Evolutionary conservation across 352 stramenopile genomes (phyloP), one percentile per base, ranked within the genome.

Genomic region (Thalassiosira livingstoniorum): DNA sequence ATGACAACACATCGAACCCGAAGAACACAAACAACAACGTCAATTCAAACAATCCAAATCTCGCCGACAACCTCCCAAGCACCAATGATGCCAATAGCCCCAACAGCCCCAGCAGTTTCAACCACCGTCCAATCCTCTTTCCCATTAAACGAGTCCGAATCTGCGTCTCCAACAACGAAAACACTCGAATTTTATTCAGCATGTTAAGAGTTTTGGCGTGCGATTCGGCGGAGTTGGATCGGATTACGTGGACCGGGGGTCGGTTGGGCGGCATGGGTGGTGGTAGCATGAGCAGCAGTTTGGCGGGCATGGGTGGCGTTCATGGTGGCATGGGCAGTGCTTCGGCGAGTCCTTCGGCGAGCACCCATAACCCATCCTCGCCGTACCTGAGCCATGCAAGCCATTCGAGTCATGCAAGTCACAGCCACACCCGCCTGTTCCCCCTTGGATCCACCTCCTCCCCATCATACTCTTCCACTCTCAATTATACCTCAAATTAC

Each of bases 91-190:
- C n/a, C n/a, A n/a, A n/a, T n/a, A n/a, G n/a, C n/a, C n/a, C n/a
- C n/a, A n/a, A n/a, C n/a, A n/a, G n/a, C n/a, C n/a, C n/a, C n/a
- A n/a, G n/a, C n/a, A n/a, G n/a, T n/a, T n/a, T n/a, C n/a, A n/a
- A n/a, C n/a, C n/a, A n/a, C 23, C 2, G 34, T 39, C 34, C 60
- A 21, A 73, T 23, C 23, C 15, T 65, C 23, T 79, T 31, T 34
- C 70, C 82, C 21, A 61, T 87, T 21, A 96, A 95, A 60, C 88
- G 92, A 23, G 69, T 96, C 4, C 81, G 93, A 32, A 76, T 96
- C 1, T 96, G 93, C 69, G 90, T 94, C 5, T 90, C 87, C 32
- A 95, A 96, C 85, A 96, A 95, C 81, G 93, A 96, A 79, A 95
- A 94, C 69, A 93, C 90, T 10, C 84, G 91, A 39, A 78, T 91